A percentile compares a stretch with the other conserved stretches of the same genome.
phyloP scores from a whole-genome alignment of 2,329 filamentous ascomycete genomes.

The Xylaria sp. region DNA sequence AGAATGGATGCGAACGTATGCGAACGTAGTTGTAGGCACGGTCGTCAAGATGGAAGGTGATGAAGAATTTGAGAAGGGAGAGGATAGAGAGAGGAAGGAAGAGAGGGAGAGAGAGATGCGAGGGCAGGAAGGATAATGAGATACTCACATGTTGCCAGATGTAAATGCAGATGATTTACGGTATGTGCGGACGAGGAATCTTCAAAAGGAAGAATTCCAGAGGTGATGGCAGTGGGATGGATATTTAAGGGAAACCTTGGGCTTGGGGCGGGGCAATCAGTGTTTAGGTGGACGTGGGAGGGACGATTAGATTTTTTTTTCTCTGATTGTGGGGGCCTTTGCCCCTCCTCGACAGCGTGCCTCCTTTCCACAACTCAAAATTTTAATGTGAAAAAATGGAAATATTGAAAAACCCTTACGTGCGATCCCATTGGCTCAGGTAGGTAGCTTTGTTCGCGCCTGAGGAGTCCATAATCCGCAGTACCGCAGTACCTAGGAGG shows the following conservation, averaged over 20 bases:
- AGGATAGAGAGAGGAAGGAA: not conserved
- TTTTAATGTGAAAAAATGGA: not conserved
- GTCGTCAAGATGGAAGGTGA: constrained; percentile 11
- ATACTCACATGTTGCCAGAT: constrained; percentile 36
- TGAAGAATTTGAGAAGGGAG: constrained; percentile 1
- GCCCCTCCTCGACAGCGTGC: not conserved
- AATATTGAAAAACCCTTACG: not conserved
- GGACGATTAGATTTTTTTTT: not conserved
- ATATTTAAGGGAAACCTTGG: not conserved
- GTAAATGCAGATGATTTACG: constrained; percentile 1
- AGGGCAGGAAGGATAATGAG: constrained; percentile 4
- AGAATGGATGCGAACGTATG: too few species aligned
- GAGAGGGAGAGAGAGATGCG: not conserved
- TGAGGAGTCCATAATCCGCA: not conserved
- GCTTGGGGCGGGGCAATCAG: not conserved
- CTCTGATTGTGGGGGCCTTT: not conserved
- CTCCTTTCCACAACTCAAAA: not conserved
- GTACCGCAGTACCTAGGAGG: too few species aligned
- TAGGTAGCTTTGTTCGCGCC: not conserved
- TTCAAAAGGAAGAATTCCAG: not conserved
- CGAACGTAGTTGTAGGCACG: too few species aligned
- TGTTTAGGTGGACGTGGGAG: not conserved
- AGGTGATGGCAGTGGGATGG: not conserved
- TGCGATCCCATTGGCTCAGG: not conserved
- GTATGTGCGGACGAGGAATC: not conserved